Evolutionary conservation across 208 protist species (phyloP).

Genomic region (Trichomonas gallinae): DNA sequence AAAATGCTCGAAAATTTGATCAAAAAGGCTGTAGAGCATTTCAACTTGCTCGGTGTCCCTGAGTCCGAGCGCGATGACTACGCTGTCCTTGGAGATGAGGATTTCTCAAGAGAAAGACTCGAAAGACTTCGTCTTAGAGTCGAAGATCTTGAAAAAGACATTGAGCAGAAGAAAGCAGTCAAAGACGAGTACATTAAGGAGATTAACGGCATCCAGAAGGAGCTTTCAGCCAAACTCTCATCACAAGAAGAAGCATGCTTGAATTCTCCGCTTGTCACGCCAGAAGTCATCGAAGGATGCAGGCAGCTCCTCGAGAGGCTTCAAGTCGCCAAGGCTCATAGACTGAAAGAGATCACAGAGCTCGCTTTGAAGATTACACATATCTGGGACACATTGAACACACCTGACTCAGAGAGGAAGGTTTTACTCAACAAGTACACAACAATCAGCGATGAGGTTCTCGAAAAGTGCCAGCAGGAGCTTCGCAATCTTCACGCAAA

Average conservation of each 20-base stretch:
- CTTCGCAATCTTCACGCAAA: not conserved
- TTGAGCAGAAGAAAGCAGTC: not conserved
- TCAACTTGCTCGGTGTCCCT: not conserved
- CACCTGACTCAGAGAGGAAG: not conserved
- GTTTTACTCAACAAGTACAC: not conserved
- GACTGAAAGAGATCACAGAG: not conserved
- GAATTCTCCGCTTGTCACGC: not conserved
- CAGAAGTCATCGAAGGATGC: not conserved
- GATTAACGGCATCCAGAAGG: not conserved
- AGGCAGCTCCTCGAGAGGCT: not conserved
- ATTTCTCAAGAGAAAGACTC: not conserved
- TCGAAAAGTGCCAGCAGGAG: not conserved
- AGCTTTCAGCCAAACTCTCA: not conserved
- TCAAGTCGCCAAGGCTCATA: not conserved
- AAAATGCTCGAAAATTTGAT: slow-evolving; percentile 14
- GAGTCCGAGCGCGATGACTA: not conserved
- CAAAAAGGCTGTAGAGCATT: not conserved
- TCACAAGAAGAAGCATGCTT: not conserved
- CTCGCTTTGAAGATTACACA: not conserved
- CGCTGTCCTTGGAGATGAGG: not conserved
- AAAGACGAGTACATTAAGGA: not conserved
- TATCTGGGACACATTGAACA: not conserved
- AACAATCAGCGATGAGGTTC: not conserved
- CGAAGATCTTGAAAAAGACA: not conserved
- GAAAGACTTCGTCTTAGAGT: not conserved